Conservation (phyloP, 1,284 basidiomycete genomes). For the Sutorius eximius region DNA sequence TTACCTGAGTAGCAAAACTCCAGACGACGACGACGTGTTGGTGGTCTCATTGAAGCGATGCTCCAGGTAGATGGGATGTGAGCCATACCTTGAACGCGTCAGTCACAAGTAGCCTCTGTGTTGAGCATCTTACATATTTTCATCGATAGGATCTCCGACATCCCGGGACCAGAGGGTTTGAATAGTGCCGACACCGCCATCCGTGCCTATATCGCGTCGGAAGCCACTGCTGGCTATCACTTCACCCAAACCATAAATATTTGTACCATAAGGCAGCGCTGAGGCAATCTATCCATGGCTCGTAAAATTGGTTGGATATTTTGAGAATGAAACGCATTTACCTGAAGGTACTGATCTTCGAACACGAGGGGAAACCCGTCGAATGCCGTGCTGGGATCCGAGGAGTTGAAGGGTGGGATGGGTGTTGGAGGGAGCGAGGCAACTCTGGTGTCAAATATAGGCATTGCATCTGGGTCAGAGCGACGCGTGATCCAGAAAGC, state of each 20-base stretch:
- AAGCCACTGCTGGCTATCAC: constrained; percentile 67
- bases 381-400: constrained; percentile 51
- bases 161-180: constrained; percentile 75
- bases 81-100: constrained; percentile 50
- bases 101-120: neutral
- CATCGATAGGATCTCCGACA: constrained; percentile 55
- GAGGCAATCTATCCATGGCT: constrained; percentile 53
- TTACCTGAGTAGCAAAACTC: constrained; percentile 67
- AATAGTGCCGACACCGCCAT: constrained; percentile 55
- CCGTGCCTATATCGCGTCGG: constrained; percentile 55
- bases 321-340: constrained; percentile 19
- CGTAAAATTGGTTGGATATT: neutral
- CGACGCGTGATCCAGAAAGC: constrained; percentile 78
- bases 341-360: constrained; percentile 69
- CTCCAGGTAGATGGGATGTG: constrained; percentile 69
- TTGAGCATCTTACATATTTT: constrained; percentile 51
- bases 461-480: constrained; percentile 52
- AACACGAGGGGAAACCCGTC: constrained; percentile 70
- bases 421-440: constrained; percentile 56
- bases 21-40: constrained; percentile 57
- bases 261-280: constrained; percentile 60
- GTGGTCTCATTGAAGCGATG: constrained; percentile 55
- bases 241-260: constrained; percentile 81
- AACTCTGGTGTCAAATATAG: constrained; percentile 74
- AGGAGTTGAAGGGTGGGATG: constrained; percentile 46